Percentiles rank a stretch among this genome's conserved stretches.
These are phyloP conservation scores for Leccinum rimulosum DNA, from an alignment of 768 basidiomycete genomes.

Conservation along the genomic window DNA sequence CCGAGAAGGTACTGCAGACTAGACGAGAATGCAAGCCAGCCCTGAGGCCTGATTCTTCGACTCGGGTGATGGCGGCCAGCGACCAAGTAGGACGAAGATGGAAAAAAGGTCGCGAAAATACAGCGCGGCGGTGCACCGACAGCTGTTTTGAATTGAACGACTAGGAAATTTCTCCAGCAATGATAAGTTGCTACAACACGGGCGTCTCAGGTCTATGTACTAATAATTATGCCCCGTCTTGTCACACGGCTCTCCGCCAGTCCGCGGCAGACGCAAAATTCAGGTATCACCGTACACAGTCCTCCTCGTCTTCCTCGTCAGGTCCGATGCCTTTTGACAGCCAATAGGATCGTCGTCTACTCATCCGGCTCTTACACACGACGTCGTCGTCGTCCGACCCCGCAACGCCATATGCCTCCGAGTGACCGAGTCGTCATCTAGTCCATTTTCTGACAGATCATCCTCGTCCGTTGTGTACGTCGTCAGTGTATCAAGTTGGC, in stretches of 20 bases:
- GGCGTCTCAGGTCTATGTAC: constrained; percentile 1
- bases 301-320: constrained; percentile 18
- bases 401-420: constrained; percentile 19
- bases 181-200: background rate
- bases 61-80: constrained; percentile 1
- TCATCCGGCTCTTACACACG: constrained; percentile 3
- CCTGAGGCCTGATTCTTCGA: constrained; percentile 14
- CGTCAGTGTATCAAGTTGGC: constrained; percentile 36
- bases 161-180: background rate
- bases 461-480: constrained; percentile 51
- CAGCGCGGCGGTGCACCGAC: background rate
- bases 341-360: constrained; percentile 51
- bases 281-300: background rate
- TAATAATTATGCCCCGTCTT: constrained; percentile 9
- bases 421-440: no score
- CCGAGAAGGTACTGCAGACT: constrained; percentile 4
- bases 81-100: background rate
- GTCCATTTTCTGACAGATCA: constrained; percentile 30
- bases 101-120: constrained; percentile 2
- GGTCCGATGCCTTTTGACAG: constrained; percentile 48
- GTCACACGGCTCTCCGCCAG: background rate
- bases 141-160: background rate
- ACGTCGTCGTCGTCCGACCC: constrained; percentile 28
- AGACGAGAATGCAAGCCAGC: constrained; percentile 9
- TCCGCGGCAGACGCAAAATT: background rate